Percentiles rank a stretch among this genome's conserved stretches.
Conservation (phyloP, 208 protist species). For the Leptomonas pyrrhocoris region DNA sequence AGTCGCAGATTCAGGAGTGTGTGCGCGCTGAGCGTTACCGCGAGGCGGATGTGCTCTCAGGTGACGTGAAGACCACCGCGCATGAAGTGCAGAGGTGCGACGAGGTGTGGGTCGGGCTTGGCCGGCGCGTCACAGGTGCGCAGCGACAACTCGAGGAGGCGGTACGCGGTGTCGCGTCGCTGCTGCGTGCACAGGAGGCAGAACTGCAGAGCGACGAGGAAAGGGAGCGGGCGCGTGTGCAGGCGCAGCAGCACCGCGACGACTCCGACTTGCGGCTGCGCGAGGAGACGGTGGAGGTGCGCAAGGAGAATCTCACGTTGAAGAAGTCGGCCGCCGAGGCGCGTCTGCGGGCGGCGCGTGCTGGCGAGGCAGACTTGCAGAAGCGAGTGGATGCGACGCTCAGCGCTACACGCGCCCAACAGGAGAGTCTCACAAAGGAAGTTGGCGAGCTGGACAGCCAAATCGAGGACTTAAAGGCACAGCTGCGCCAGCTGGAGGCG, state of each 20-base stretch:
- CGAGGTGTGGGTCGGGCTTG: conserved; percentile 7
- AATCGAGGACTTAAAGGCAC: conserved; percentile 23
- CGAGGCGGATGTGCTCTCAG: conserved; percentile 29
- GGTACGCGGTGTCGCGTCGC: conserved; percentile 7
- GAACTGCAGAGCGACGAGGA: conserved; percentile 22
- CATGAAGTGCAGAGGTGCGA: conserved; percentile 18
- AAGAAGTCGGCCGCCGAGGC: not conserved
- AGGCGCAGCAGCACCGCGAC: conserved; percentile 13
- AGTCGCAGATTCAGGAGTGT: conserved; percentile 28
- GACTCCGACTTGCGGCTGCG: conserved; percentile 20
- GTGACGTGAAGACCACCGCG: conserved; percentile 11
- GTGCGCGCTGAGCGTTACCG: conserved; percentile 43
- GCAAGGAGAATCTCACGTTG: not conserved
- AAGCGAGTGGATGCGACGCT: conserved; percentile 16
- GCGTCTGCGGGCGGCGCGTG: not conserved
- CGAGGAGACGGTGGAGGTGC: conserved; percentile 8
- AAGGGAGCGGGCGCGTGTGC: conserved; percentile 15
- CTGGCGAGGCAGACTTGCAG: conserved; percentile 9
- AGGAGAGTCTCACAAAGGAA: conserved; percentile 22
- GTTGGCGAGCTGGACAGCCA: conserved; percentile 9
- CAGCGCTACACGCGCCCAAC: conserved; percentile 4
- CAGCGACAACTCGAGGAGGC: conserved; percentile 20
- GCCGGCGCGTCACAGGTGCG: conserved; percentile 3
- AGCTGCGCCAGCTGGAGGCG: conserved; percentile 37
- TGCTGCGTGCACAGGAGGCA: conserved; percentile 21